Evolutionary conservation across 2,329 filamentous ascomycete species (phyloP).

Genomic region (Mycocentrospora acerina): DNA sequence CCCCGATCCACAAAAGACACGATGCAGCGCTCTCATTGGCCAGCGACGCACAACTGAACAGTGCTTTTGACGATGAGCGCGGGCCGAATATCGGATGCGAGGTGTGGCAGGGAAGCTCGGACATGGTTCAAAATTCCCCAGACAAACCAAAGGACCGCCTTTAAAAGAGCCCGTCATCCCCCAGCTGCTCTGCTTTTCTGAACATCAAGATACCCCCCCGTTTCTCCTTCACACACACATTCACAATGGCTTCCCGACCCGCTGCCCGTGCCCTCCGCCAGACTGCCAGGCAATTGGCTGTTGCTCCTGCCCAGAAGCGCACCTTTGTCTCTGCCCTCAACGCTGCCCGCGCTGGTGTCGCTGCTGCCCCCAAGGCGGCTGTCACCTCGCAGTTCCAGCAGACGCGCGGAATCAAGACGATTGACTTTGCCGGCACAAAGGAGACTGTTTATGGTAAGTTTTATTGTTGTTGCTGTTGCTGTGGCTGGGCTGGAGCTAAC

Average conservation of each 20-base stretch:
- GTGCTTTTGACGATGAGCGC: neutral
- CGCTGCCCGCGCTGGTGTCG: conserved; percentile 50
- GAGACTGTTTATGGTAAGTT: conserved; percentile 87
- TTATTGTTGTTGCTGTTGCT: neutral
- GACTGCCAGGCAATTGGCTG: conserved; percentile 58
- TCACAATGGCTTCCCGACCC: conserved; percentile 76
- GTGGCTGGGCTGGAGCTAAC: conserved; percentile 26
- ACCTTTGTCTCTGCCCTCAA: conserved; percentile 61
- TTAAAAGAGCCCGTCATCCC: conserved; percentile 29
- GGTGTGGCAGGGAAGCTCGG: conserved; percentile 8
- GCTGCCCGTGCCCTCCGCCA: conserved; percentile 64
- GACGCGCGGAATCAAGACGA: conserved; percentile 90
- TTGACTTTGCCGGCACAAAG: conserved; percentile 95
- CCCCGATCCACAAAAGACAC: neutral
- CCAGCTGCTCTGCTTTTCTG: conserved; percentile 11
- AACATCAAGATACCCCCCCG: conserved; percentile 41
- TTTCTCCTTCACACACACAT: conserved; percentile 32
- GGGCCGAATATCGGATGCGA: conserved; percentile 2
- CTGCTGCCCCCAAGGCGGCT: conserved; percentile 49
- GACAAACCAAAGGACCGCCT: conserved; percentile 11
- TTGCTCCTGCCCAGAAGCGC: conserved; percentile 54
- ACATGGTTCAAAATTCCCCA: conserved; percentile 16
- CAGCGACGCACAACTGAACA: conserved; percentile 3
- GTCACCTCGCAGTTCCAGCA: conserved; percentile 61
- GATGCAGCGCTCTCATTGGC: conserved; percentile 7